Base-by-base conservation (phyloP, 176 grass and related monocot species). In the Oryza officinalis region DNA sequence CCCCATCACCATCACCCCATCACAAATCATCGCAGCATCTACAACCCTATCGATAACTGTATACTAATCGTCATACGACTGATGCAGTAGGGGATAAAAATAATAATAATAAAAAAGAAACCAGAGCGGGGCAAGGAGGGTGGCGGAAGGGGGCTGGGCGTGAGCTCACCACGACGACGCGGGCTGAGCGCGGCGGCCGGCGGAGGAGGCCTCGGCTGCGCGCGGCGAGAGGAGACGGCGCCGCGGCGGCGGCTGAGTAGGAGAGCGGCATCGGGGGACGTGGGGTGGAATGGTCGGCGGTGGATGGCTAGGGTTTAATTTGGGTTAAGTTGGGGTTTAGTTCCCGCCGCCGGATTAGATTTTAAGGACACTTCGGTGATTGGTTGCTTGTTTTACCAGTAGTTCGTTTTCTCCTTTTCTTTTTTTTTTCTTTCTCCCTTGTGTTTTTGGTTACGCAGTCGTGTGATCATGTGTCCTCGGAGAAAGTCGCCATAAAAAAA, bases 271-370 rank as follows among this genome's bases (percentile, higher is more conserved):
- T 85, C 72, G 89, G 27, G 61, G 43, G 2, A 60, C 4, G 32
- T 5, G 32, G 33, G 4, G 57, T 25, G 23, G 32, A 22, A 45
- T 35, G 43, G 25, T 44, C 9, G 23, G 37, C 38, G 10, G 63
- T 46, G 23, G 37, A 10, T 47, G 32, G 63, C 79, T 86, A 89
- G 69, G 90, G 90, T 89, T 86, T 88, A 89, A 80, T 88, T 10
- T 18, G n/a, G 30, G 27, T 6, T 40, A 23, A 17, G 0, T 7
- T 11, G 61, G 66, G 66, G 15, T 41, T 74, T 49, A 22, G 8
- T 57, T 75, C 3, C 6, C 57, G 13, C 72, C 27, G 27, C 25
- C 25, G 71, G 71, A 47, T 49, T 28, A 57, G 41, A 44, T 44
- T 44, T 44, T 30, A 30, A 44, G 3, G 47, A 50, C 47, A n/a